phyloP scores from a whole-genome alignment of 2,329 filamentous ascomycete genomes.

The Ilyonectria sp. region DNA sequence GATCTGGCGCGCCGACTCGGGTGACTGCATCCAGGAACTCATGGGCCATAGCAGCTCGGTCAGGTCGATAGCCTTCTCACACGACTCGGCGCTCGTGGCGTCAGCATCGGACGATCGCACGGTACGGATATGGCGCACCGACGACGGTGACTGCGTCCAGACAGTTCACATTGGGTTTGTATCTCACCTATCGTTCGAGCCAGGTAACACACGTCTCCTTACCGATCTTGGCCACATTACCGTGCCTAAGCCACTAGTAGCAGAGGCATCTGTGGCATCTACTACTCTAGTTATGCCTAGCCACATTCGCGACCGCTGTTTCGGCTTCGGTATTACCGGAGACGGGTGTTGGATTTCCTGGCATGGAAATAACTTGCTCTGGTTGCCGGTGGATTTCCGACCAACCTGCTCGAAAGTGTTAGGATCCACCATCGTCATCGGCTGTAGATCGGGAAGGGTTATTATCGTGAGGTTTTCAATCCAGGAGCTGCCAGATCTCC shows the following conservation, averaged over 20 bases:
- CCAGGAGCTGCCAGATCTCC: conserved; percentile 1
- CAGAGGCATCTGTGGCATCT: neutral
- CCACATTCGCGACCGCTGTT: neutral
- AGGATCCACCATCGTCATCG: neutral
- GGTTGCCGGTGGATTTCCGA: neutral
- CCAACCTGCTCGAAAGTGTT: neutral
- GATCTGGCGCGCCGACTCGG: too few relatives aligned
- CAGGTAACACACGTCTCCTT: neutral
- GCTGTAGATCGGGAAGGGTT: neutral
- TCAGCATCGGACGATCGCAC: too few relatives aligned
- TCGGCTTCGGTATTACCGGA: conserved; percentile 2
- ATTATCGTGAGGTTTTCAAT: conserved; percentile 1
- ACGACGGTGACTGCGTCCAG: conserved; percentile 5
- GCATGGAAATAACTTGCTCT: conserved; percentile 4
- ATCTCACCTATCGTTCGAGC: conserved; percentile 2
- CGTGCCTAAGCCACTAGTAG: neutral
- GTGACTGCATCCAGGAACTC: too few relatives aligned
- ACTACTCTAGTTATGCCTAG: neutral
- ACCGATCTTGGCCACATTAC: neutral
- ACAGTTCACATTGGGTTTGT: conserved; percentile 7
- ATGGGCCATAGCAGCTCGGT: too few relatives aligned
- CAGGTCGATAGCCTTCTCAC: too few relatives aligned
- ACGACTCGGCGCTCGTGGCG: too few relatives aligned
- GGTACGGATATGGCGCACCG: conserved; percentile 3
- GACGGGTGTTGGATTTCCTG: conserved; percentile 3